Evolutionary conservation across 192 early-diverging fungal genomes (phyloP).

Genomic region (Allomyces arbusculus): DNA sequence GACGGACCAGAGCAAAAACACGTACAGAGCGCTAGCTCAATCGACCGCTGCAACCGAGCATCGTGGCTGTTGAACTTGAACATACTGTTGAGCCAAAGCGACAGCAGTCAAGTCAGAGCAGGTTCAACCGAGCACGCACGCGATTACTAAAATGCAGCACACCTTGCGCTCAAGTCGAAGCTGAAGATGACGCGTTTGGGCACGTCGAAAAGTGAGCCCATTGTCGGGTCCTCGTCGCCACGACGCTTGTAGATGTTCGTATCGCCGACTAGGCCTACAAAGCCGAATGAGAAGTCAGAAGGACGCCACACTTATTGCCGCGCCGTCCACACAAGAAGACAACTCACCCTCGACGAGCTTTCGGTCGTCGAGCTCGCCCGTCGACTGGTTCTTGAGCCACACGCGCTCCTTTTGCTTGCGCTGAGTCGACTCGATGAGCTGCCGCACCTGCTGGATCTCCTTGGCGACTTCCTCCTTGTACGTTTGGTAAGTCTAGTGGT

Average conservation of each 20-base stretch:
- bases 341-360: slow-evolving; percentile 27
- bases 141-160: slow-evolving; percentile 11
- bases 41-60: slow-evolving; percentile 32
- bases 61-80: slow-evolving; percentile 43
- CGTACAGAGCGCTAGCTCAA: slow-evolving; percentile 36
- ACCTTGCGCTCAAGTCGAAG: slow-evolving; percentile 53
- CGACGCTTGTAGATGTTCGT: slow-evolving; percentile 56
- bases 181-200: slow-evolving; percentile 59
- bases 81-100: slow-evolving; percentile 17
- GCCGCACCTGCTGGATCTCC: slow-evolving; percentile 50
- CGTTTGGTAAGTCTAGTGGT: slow-evolving; percentile 17
- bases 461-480: slow-evolving; percentile 37
- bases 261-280: slow-evolving; percentile 56
- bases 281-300: slow-evolving; percentile 5
- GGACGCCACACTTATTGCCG: background rate
- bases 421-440: slow-evolving; percentile 53
- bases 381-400: slow-evolving; percentile 59
- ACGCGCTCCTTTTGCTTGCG: slow-evolving; percentile 63
- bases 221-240: slow-evolving; percentile 51
- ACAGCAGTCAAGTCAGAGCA: no score
- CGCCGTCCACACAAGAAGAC: background rate
- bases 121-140: slow-evolving; percentile 1
- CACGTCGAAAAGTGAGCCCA: slow-evolving; percentile 43
- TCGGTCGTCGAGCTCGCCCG: slow-evolving; percentile 61
- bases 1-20: background rate